A percentile compares a stretch with the other conserved stretches of the same genome.
phyloP scores from a whole-genome alignment of 2,329 filamentous ascomycete species.

The Penicillium sp. region DNA sequence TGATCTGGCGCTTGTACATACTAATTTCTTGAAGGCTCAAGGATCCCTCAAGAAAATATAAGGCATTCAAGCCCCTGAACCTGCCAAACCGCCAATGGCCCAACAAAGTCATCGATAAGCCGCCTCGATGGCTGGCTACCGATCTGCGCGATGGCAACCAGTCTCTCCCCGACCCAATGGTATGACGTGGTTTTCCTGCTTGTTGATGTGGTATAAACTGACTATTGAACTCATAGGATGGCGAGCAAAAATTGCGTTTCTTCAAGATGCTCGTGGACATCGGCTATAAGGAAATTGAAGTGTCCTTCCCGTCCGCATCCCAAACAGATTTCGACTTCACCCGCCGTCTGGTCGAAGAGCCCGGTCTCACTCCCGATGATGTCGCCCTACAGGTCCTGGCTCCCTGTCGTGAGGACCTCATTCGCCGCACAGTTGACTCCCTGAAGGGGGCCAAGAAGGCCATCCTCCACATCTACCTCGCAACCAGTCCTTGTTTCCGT shows the following conservation, averaged over 20 bases:
- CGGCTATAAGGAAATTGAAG: conserved; percentile 97
- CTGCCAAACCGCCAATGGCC: conserved; percentile 70
- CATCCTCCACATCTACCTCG: conserved; percentile 92
- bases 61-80: conserved; percentile 47
- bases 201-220: background rate
- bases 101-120: conserved; percentile 74
- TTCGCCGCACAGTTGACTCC: conserved; percentile 83
- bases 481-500: conserved; percentile 94
- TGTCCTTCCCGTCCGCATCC: conserved; percentile 91
- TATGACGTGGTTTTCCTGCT: conserved; percentile 42
- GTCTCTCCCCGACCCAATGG: conserved; percentile 89
- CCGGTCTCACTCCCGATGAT: conserved; percentile 79
- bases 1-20: background rate
- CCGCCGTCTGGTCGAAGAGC: conserved; percentile 78
- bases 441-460: conserved; percentile 88
- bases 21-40: conserved; percentile 42
- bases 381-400: conserved; percentile 90
- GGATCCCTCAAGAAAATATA: conserved; percentile 51
- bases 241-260: conserved; percentile 91
- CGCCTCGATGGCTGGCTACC: conserved; percentile 86
- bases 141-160: conserved; percentile 93
- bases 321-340: conserved; percentile 97
- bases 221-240: conserved; percentile 58
- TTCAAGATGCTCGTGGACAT: conserved; percentile 91
- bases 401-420: conserved; percentile 88